These are phyloP conservation scores for Pseudogymnoascus sp. DNA, from an alignment of 2,329 filamentous ascomycete genomes.

Conservation along the genomic window DNA sequence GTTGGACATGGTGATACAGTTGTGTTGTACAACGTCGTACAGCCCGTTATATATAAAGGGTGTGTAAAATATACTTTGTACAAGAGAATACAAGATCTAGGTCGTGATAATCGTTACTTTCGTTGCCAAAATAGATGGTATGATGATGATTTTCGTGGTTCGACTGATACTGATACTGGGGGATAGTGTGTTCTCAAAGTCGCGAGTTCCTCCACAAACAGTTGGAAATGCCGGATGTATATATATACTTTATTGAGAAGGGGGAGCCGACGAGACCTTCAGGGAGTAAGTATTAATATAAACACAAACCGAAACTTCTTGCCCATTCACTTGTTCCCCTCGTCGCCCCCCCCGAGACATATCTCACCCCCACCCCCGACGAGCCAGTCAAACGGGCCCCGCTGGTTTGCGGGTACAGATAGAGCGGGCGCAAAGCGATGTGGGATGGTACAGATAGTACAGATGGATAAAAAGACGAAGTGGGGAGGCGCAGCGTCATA, in stretches of 20 bases:
- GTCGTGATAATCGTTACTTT: constrained; percentile 5
- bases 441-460: neutral
- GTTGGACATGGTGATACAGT: constrained; percentile 51
- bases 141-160: neutral
- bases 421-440: neutral
- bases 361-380: constrained; percentile 3
- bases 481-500: constrained; percentile 5
- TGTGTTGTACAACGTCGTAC: neutral
- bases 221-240: neutral
- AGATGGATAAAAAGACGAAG: neutral
- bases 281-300: neutral
- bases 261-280: neutral
- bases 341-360: constrained; percentile 2
- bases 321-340: neutral
- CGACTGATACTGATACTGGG: neutral
- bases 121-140: neutral
- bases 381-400: neutral
- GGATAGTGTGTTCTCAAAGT: neutral
- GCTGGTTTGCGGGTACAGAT: neutral
- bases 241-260: neutral
- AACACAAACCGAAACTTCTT: neutral
- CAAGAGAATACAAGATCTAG: constrained; percentile 1
- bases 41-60: neutral
- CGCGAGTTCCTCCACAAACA: neutral
- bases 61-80: constrained; percentile 1